Base-by-base conservation (phyloP, 2,329 filamentous ascomycete genomes). In the Pestalotiopsis sp. region DNA sequence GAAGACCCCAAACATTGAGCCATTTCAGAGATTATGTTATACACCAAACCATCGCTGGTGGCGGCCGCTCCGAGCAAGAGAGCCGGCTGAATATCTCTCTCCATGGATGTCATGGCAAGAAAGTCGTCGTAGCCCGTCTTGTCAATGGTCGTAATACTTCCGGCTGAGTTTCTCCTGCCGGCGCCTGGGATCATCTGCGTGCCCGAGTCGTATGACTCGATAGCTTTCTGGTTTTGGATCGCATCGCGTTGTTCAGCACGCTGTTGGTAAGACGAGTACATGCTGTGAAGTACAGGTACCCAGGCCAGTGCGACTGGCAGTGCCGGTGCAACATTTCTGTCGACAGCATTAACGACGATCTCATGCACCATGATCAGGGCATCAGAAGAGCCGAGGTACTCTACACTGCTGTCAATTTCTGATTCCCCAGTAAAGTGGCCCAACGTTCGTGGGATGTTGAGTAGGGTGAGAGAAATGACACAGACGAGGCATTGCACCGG, bases 261-360 rank as follows among this genome's bases (percentile, higher is more conserved):
- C 65, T 84, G 84, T 68, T 88, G 85, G 72, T 90, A 91, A 13
- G 88, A 87, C 57, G 89, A 82, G 72, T 89, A 89, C 82, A 96
- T 89, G 31, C 87, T 86, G 74, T 92, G 88, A 11, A 95, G 84
- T 31, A 97, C 87, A 62, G 95, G 84, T 4, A 91, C 90, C 95
- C 95, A 98, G 3, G 92, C 89, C 72, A 97, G 92, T 23, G 94
- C 87, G 20, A 93, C 89, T 1, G 94, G 93, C 67, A 89, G 90
- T 23, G 92, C 92, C 45, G 89, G 88, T 49, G 85, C 83, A n/a
- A 88, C 84, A 17, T 86, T 86, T 23, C 81, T 77, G 36, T 84
- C 84, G 13, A 89, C 86, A 7, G 90, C 88, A 67, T 84, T 83
- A 27, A 91, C 81, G 41, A 97, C 85, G n/a, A 91, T 87, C 66